Evolutionary conservation across 139 green algal genomes (phyloP).

Genomic region (Astrephomene gubernaculifera): DNA sequence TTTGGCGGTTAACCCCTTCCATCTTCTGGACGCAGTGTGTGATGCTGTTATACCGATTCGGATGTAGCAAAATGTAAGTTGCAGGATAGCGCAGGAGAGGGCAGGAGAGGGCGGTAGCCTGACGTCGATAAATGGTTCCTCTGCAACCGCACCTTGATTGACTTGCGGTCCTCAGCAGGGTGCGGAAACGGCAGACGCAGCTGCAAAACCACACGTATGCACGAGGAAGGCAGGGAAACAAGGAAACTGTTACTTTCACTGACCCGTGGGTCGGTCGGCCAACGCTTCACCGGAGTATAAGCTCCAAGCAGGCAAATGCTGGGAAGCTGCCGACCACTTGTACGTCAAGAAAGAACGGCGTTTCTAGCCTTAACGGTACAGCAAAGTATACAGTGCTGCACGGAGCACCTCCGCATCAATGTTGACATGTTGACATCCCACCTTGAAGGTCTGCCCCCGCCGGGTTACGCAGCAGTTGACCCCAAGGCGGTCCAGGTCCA

Average conservation of each 20-base stretch:
- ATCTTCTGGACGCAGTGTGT: no score
- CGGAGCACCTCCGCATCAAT: not conserved
- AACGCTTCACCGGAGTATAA: not conserved
- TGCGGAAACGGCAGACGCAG: slow-evolving; percentile 38
- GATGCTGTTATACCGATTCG: no score
- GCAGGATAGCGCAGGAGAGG: no score
- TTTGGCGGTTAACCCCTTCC: no score
- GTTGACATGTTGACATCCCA: not conserved
- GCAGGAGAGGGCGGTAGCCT: no score
- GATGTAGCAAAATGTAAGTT: no score
- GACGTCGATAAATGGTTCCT: no score
- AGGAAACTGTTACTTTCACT: not conserved
- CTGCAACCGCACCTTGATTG: no score
- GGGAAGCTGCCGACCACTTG: not conserved
- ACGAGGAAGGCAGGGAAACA: not conserved
- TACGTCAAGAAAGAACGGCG: not conserved
- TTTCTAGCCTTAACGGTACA: not conserved
- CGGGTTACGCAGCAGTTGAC: slow-evolving; percentile 50
- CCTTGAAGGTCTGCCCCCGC: slow-evolving; percentile 45
- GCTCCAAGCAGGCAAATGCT: not conserved
- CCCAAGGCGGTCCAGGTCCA: slow-evolving; percentile 81
- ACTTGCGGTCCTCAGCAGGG: slow-evolving; percentile 66
- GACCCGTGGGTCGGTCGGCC: not conserved
- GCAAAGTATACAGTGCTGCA: not conserved
- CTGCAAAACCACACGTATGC: not conserved